Base-by-base conservation (phyloP, 208 protist species). In the Crithidia mellificae region DNA sequence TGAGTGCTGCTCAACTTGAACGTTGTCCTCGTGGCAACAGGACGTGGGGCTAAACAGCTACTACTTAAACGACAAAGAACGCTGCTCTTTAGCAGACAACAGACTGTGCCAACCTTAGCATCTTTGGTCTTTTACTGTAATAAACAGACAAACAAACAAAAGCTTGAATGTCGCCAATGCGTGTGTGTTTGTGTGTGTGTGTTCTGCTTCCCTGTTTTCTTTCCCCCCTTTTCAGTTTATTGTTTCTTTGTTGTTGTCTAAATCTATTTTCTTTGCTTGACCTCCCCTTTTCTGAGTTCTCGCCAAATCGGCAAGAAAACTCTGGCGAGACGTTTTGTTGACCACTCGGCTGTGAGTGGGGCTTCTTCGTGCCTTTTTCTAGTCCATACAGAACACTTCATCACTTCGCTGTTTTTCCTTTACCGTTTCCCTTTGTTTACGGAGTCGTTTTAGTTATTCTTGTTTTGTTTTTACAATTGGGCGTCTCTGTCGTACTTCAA, bases 161-260 rank as follows among this genome's bases (percentile, higher is more conserved):
- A 50, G 4, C 8, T 30, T 22, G 38, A 43, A 53, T 15, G 24
- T 51, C 27, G 8, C 39, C 7, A 22, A 32, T 55, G 38, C 6
- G 41, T 20, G 25, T 57, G 32, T 58, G 41, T 20, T 17, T 57
- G 32, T 58, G 49, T 59, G 38, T 67, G 29, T 57, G 20, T 44
- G 44, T 43, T 63, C 46, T 56, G 50, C 44, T 58, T n/a, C 41
- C 41, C n/a, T 46, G 8, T 25, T 53, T 2, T 32, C 41, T 36
- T 46, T 22, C 44, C n/a, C n/a, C n/a, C n/a, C n/a, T n/a, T n/a
- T n/a, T n/a, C n/a, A n/a, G n/a, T 36, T 75, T 29, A 2, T n/a
- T 68, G 44, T 63, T 15, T 0, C 49, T 64, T 52, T 52, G 2
- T 6, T 22, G 57, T 12, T 49, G 56, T 67, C 19, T 0, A 27